A percentile compares a stretch with the other conserved stretches of the same genome.
Evolutionary conservation across 495 filamentous ascomycete species (phyloP).

Genomic region (Penicillium lagena): DNA sequence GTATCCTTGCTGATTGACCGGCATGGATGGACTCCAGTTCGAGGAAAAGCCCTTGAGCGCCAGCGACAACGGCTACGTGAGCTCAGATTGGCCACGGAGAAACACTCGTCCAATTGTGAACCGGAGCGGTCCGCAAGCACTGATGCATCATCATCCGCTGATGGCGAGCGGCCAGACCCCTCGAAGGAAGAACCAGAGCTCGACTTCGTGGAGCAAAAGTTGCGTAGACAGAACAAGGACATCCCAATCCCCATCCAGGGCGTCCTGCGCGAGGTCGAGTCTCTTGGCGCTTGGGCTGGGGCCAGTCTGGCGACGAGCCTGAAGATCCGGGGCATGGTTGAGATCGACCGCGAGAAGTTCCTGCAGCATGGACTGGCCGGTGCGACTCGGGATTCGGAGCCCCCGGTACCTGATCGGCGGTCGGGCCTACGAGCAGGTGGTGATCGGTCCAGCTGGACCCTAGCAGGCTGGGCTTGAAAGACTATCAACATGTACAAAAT

Average conservation of each 20-base stretch:
- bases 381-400: slow-evolving; percentile 57
- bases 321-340: slow-evolving; percentile 71
- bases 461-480: slow-evolving; percentile 67
- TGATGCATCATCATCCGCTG: slow-evolving; percentile 30
- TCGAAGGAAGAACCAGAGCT: slow-evolving; percentile 30
- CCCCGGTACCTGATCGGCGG: slow-evolving; percentile 42
- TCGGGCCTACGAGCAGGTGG: slow-evolving; percentile 50
- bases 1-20: slow-evolving; percentile 54
- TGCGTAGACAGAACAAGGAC: slow-evolving; percentile 46
- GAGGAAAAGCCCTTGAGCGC: slow-evolving; percentile 54
- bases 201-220: slow-evolving; percentile 59
- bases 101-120: slow-evolving; percentile 7
- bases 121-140: background rate
- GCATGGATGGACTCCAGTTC: slow-evolving; percentile 71
- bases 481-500: no score
- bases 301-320: slow-evolving; percentile 74
- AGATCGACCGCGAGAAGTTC: slow-evolving; percentile 82
- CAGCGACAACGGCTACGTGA: slow-evolving; percentile 45
- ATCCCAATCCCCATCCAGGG: slow-evolving; percentile 44
- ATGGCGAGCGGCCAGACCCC: slow-evolving; percentile 26
- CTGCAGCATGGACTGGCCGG: slow-evolving; percentile 69
- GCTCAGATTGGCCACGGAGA: slow-evolving; percentile 19
- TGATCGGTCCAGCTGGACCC: slow-evolving; percentile 65
- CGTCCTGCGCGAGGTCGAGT: slow-evolving; percentile 67
- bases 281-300: slow-evolving; percentile 82